These are phyloP conservation scores for Triticum turgidum DNA, from an alignment of 176 grass and related monocot genomes.

Conservation along the genomic window DNA sequence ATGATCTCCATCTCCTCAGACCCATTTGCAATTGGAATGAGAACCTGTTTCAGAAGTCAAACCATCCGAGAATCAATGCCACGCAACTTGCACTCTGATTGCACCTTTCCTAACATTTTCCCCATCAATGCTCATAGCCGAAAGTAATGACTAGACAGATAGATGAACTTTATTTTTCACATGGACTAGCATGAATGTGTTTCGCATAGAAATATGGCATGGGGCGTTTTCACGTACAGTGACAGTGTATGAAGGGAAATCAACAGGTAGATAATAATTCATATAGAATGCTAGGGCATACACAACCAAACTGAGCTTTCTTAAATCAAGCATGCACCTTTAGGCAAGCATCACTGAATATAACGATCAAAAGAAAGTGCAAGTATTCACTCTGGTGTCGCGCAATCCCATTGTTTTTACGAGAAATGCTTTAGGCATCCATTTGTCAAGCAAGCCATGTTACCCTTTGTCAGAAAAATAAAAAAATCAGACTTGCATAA, in stretches of 20 bases:
- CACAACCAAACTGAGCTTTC: not conserved
- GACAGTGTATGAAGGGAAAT: not conserved
- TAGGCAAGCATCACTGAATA: not conserved
- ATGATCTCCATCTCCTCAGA: slow-evolving; percentile 91
- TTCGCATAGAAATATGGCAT: not conserved
- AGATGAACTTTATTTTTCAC: not conserved
- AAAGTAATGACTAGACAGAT: slow-evolving; percentile 13
- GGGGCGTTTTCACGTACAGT: not conserved
- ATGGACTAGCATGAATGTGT: not conserved
- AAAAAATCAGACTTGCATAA: not conserved
- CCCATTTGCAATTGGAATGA: slow-evolving; percentile 89
- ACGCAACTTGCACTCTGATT: not conserved
- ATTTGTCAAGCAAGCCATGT: not conserved
- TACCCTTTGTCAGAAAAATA: not conserved
- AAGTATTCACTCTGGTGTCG: not conserved
- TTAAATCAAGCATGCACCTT: slow-evolving; percentile 24
- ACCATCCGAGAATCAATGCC: slow-evolving; percentile 10
- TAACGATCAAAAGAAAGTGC: not conserved
- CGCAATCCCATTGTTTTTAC: not conserved
- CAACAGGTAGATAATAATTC: slow-evolving; percentile 14
- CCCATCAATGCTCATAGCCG: not conserved
- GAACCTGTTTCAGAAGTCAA: slow-evolving; percentile 65
- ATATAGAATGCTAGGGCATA: slow-evolving; percentile 13
- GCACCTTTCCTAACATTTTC: not conserved
- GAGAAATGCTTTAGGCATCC: not conserved